Base-by-base conservation (phyloP, 164 flowering plant species). In the Kingdonia uniflora region DNA sequence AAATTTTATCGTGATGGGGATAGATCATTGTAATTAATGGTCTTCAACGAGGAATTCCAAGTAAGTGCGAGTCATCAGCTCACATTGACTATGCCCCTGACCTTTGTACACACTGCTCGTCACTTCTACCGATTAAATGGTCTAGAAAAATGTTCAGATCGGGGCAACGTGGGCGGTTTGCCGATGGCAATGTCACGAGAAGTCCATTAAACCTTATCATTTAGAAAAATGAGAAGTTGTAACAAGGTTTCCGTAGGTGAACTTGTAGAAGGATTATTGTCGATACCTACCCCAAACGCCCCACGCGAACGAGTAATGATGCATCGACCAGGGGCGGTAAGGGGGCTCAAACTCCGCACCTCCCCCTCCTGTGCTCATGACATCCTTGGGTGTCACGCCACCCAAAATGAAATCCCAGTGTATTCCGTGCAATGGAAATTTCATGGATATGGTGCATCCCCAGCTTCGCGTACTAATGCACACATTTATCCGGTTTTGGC, bases 101-200 rank as follows among this genome's bases (percentile, higher is more conserved):
- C 44, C 15, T 12, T n/a, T n/a, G n/a, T n/a, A n/a, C n/a, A n/a
- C n/a, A n/a, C n/a, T n/a, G n/a, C n/a, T n/a, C n/a, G n/a, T n/a
- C n/a, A n/a, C n/a, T n/a, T n/a, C n/a, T n/a, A n/a, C n/a, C n/a
- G n/a, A n/a, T n/a, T 29, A 8, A 49, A 49, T 49, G 52, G 17
- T 49, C 17, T n/a, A 10, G 17, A 11, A 33, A 49, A 25, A 33
- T 24, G 37, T 49, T 49, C 52, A 33, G 52, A 49, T 25, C 37
- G 38, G 24, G 29, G 29, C 51, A 24, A 48, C 51, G 15, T 48
- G 51, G 51, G 51, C 14, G 51, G 51, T 48, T 48, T 24, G 29
- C 51, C 51, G 29, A 23, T 24, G 29, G 51, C 29, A 11, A 44
- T 19, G 21, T 44, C 48, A 11, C 48, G 21, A 29, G 35, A 29